phyloP scores from a whole-genome alignment of 176 grass and related monocot genomes.

The Oryza coarctata region DNA sequence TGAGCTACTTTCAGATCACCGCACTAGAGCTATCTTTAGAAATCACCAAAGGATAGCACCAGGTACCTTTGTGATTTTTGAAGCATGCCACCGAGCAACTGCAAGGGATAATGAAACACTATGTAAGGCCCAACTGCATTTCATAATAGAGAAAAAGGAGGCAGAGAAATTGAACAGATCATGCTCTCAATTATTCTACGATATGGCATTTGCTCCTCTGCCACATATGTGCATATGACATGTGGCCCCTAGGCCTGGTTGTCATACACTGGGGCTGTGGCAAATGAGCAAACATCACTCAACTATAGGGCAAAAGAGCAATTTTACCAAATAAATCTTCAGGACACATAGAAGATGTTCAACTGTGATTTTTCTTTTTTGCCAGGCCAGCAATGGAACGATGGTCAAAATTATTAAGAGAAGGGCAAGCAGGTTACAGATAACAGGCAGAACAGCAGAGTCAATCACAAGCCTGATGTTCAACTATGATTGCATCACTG shows the following conservation, averaged over 20 bases:
- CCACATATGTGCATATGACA: no score
- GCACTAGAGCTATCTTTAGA: neutral
- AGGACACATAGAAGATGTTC: slow-evolving; percentile 11
- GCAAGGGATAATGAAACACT: slow-evolving; percentile 33
- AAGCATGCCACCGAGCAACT: slow-evolving; percentile 94
- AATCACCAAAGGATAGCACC: slow-evolving; percentile 2
- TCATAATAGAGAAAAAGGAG: neutral
- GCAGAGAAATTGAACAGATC: neutral
- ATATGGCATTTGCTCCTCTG: neutral
- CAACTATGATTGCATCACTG: neutral
- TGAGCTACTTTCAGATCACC: neutral
- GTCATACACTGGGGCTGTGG: no score
- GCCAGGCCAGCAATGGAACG: no score
- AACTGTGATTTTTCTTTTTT: neutral
- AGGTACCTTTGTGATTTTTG: slow-evolving; percentile 95
- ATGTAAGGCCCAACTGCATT: slow-evolving; percentile 30
- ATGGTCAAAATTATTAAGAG: no score
- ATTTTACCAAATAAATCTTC: neutral
- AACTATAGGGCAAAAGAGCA: no score
- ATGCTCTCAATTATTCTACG: neutral
- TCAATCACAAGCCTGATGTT: no score
- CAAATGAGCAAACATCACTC: no score
- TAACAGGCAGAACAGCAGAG: no score
- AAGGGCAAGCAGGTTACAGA: no score
- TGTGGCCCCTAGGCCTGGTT: no score